Conservation (phyloP, 495 filamentous ascomycete species). For the Friedmanniomyces endolithicus region DNA sequence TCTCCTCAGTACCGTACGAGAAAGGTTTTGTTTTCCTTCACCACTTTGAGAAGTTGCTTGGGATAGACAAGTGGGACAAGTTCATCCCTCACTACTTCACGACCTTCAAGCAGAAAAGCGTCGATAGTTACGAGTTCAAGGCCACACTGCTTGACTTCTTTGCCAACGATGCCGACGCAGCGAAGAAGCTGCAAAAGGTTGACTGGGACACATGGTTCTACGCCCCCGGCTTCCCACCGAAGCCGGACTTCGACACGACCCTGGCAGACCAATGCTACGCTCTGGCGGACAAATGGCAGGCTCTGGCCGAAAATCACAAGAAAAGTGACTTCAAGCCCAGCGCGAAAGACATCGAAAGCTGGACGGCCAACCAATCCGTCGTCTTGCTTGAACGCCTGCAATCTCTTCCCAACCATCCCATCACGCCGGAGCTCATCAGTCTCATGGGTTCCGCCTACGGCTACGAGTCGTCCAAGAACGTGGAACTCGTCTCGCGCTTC, state of each 20-base stretch:
- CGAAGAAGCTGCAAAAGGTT: conserved; percentile 52
- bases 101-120: conserved; percentile 63
- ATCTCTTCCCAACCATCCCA: conserved; percentile 41
- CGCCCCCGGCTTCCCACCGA: conserved; percentile 70
- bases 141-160: conserved; percentile 79
- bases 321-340: conserved; percentile 48
- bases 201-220: conserved; percentile 90
- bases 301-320: conserved; percentile 26
- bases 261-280: conserved; percentile 75
- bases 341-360: conserved; percentile 52
- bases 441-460: conserved; percentile 61
- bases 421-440: conserved; percentile 50
- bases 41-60: conserved; percentile 70
- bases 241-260: conserved; percentile 79
- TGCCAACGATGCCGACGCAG: conserved; percentile 47
- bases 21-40: conserved; percentile 72
- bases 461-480: conserved; percentile 57
- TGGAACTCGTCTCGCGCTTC: conserved; percentile 71
- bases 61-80: conserved; percentile 74
- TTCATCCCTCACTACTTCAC: conserved; percentile 95
- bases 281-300: conserved; percentile 68
- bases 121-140: conserved; percentile 90
- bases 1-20: conserved; percentile 73
- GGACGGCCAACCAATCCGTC: conserved; percentile 74
- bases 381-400: conserved; percentile 77